Percentiles rank a stretch among this genome's conserved stretches.
Conservation (phyloP, 1,284 basidiomycete species). For the Veloboletus limbatus region DNA sequence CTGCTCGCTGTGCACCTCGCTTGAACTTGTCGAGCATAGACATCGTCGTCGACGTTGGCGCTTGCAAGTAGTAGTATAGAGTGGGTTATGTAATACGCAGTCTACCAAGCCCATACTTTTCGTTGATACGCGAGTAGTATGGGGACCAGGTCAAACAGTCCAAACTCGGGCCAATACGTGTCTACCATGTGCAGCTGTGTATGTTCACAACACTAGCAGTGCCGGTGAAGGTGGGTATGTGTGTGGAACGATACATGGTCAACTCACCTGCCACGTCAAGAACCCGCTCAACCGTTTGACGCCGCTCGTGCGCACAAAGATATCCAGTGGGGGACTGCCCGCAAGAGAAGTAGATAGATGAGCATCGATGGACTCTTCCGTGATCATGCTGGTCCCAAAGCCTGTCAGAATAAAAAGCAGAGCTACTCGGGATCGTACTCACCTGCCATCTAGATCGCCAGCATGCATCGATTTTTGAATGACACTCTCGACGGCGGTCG, state of each 20-base stretch:
- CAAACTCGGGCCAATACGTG: slow-evolving; percentile 95
- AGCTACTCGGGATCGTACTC: no score
- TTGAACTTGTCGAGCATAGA: slow-evolving; percentile 79
- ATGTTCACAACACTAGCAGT: slow-evolving; percentile 77
- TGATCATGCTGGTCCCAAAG: slow-evolving; percentile 55
- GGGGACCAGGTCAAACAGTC: slow-evolving; percentile 81
- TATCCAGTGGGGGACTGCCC: slow-evolving; percentile 81
- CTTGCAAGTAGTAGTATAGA: neutral
- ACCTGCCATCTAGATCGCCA: slow-evolving; percentile 37
- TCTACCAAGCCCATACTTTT: slow-evolving; percentile 50
- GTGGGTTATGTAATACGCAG: slow-evolving; percentile 19
- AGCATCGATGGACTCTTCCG: slow-evolving; percentile 61
- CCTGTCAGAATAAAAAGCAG: no score
- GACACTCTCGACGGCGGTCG: slow-evolving; percentile 65
- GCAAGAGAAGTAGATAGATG: slow-evolving; percentile 66
- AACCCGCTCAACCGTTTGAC: slow-evolving; percentile 91
- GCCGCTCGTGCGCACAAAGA: slow-evolving; percentile 90
- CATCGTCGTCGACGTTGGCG: slow-evolving; percentile 36
- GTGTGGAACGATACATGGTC: no score
- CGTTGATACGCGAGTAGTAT: slow-evolving; percentile 86
- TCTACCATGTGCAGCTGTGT: slow-evolving; percentile 92
- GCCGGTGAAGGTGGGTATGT: no score
- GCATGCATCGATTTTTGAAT: slow-evolving; percentile 48
- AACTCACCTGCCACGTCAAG: slow-evolving; percentile 88
- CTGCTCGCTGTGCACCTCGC: slow-evolving; percentile 77